phyloP scores from a whole-genome alignment of 148 eudicot genomes.

The Cornus florida region DNA sequence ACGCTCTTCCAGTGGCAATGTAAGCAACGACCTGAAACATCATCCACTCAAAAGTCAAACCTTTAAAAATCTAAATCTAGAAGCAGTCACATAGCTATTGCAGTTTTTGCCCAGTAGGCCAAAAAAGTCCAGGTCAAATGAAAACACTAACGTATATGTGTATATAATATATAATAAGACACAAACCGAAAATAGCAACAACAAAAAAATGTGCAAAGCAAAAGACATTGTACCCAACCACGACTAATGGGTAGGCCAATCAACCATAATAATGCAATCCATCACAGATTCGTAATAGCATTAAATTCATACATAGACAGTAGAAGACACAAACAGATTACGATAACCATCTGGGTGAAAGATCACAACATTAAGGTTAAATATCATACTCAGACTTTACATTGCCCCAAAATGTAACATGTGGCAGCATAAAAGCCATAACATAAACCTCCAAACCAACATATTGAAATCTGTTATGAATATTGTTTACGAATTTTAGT shows the following conservation, averaged over 20 bases:
- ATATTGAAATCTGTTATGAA: neutral
- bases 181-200: neutral
- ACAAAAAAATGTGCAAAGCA: too few relatives aligned
- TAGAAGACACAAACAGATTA: neutral
- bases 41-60: slow-evolving; percentile 13
- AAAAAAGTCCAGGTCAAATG: neutral
- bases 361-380: neutral
- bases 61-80: neutral
- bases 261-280: neutral
- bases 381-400: neutral
- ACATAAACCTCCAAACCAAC: neutral
- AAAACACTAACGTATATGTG: slow-evolving; percentile 14
- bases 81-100: neutral
- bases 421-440: neutral
- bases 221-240: neutral
- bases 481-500: too few relatives aligned
- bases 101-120: neutral
- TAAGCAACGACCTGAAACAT: slow-evolving; percentile 53
- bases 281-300: neutral
- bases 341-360: neutral
- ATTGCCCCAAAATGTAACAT: neutral
- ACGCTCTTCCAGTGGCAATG: slow-evolving; percentile 70
- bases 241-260: neutral
- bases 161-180: neutral
- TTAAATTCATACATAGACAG: neutral